Evolutionary conservation across 352 stramenopile genomes (phyloP), one percentile per base, ranked within the genome.

Genomic region (Sclerospora graminicola): DNA sequence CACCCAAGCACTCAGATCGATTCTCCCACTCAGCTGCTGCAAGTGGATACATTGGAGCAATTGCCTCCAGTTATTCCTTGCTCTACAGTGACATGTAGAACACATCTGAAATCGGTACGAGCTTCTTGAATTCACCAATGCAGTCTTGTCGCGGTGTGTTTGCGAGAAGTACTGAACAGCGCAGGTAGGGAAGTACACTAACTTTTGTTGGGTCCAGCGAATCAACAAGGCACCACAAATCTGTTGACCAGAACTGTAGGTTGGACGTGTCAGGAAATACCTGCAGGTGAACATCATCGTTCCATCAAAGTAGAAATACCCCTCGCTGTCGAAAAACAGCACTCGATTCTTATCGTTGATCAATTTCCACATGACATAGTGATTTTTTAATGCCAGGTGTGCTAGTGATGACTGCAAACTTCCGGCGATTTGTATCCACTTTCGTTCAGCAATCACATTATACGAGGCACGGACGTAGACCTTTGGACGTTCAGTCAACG

Each of bases 91-190:
- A 44, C 59, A 65, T 62, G 41, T 61, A 58, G 32, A 56, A 62
- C 8, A 58, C 46, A 42, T 64, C 19, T 49, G 50, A 49, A 55
- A 37, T 54, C 6, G 49, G 59, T 47, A 13, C 30, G 15, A 56
- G 54, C 37, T 68, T 64, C 51, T 56, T 60, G 46, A 61, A 68
- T 48, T 64, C 45, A 48, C 30, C 39, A 43, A 68, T 61, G 33
- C 31, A 54, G 27, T 68, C 58, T 32, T 50, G 49, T 39, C 47
- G 54, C 28, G 36, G 49, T 54, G 54, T 57, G 15, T 48, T 62
- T 40, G 45, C 45, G 27, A 68, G 43, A 47, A 62, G 27, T 30
- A 46, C 16, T 8, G 40, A 46, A 30, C 41, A 39, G n/a, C 2
- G 26, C 0, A 21, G 10, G 1, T 38, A 10, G 8, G 27, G 41